Evolutionary conservation across 805 yeast species (phyloP).

Genomic region (Candida patagonica): DNA sequence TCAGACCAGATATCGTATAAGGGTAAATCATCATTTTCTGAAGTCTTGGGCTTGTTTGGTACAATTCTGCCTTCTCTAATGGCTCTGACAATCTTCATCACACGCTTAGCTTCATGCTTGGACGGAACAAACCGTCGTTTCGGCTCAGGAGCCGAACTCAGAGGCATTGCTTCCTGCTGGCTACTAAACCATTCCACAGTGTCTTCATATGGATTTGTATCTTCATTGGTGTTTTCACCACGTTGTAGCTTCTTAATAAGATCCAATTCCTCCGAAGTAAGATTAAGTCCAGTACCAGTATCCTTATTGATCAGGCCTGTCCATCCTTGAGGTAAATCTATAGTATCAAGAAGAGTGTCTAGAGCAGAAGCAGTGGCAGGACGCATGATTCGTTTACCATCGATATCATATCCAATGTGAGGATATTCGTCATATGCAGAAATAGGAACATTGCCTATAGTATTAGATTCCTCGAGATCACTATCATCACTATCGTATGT

Average conservation of each 20-base stretch:
- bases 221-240: conserved; percentile 75
- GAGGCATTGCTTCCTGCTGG: conserved; percentile 78
- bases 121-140: conserved; percentile 95
- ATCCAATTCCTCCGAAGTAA: conserved; percentile 81
- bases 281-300: conserved; percentile 77
- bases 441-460: conserved; percentile 89
- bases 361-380: conserved; percentile 96
- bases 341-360: conserved; percentile 78
- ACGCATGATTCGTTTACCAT: conserved; percentile 97
- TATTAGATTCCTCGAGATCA: conserved; percentile 70
- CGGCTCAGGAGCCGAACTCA: conserved; percentile 92
- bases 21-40: conserved; percentile 43
- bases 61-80: conserved; percentile 92
- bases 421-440: conserved; percentile 96
- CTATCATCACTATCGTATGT: conserved; percentile 92
- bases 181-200: conserved; percentile 92
- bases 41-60: conserved; percentile 49
- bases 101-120: conserved; percentile 89
- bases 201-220: conserved; percentile 83
- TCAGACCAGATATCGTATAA: conserved; percentile 81
- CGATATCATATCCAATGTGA: conserved; percentile 92
- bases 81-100: conserved; percentile 93
- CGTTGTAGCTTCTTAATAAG: conserved; percentile 76
- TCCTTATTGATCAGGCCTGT: conserved; percentile 88
- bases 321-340: conserved; percentile 98